A percentile compares a stretch with the other conserved stretches of the same genome.
Evolutionary conservation across 2,329 filamentous ascomycete genomes (phyloP).

Genomic region (Oidium heveae): DNA sequence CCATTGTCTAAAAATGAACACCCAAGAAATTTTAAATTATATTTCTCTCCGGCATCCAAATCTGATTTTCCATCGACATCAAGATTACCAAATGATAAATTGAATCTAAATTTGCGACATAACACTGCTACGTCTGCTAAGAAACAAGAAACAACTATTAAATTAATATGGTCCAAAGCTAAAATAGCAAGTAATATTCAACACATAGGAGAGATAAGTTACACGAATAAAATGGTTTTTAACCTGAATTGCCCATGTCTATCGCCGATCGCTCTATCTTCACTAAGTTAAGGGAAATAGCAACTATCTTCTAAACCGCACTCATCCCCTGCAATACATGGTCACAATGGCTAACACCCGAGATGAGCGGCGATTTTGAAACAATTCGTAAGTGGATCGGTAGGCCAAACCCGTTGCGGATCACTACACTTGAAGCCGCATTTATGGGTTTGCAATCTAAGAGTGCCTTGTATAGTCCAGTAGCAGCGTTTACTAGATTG

Average conservation of each 20-base stretch:
- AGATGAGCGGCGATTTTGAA: not conserved
- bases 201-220: not conserved
- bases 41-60: no score
- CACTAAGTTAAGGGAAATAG: not conserved
- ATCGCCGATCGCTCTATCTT: not conserved
- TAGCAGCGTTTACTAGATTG: no score
- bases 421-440: not conserved
- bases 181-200: not conserved
- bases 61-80: no score
- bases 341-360: not conserved
- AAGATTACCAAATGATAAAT: no score
- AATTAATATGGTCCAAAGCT: not conserved
- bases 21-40: no score
- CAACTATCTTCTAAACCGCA: not conserved
- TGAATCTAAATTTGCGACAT: no score
- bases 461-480: no score
- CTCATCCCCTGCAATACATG: not conserved
- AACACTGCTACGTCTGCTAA: no score
- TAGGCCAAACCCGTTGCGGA: not conserved
- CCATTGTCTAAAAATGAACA: no score
- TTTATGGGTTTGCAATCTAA: not conserved
- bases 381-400: not conserved
- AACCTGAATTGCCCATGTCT: not conserved
- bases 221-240: not conserved
- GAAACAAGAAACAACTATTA: no score